Evolutionary conservation across 176 grass and related monocot species (phyloP), one percentile per base, ranked within the genome.

Genomic region (Musa beccarii): DNA sequence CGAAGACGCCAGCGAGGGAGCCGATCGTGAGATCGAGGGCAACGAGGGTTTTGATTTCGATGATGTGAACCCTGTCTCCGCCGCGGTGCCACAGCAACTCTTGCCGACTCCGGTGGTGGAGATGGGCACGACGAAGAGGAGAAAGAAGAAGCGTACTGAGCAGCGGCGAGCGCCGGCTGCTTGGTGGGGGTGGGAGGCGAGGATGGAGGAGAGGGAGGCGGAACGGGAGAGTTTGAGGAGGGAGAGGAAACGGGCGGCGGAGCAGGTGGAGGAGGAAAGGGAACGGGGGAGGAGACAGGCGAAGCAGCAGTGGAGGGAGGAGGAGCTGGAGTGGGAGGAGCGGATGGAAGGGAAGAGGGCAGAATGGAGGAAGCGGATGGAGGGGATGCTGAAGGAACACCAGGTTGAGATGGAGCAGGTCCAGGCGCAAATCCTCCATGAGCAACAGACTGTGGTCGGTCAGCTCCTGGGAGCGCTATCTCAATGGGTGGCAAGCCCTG

Each of bases 311-410:
- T 23, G 71, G 52, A 73, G 49, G 75, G 75, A 67, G 49, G 50
- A 77, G 61, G 75, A 77, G 13, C 43, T 21, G 62, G 75, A 78
- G 20, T 78, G 75, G 75, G 75, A 78, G 62, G 75, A 78, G 12
- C 49, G 61, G 75, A 78, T 78, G 75, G 62, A 78, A 49, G 50
- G 24, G 50, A 23, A 43, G 49, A 78, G 75, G 62, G 13, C 9
- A 10, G 75, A 78, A n/a, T 66, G 75, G 75, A 65, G 63, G 49
- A 78, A 78, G 75, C 12, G 61, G n/a, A 11, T 66, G 8, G 75
- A 78, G 13, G 75, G 52, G 20, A 66, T 66, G 22, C 49, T 66
- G 21, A 23, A 49, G 13, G 61, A 67, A 11, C 75, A 78, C 75
- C 43, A 62, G 23, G 62, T 62, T 17, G 75, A 78, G 75, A 78